A percentile compares a stretch with the other conserved stretches of the same genome.
Evolutionary conservation across 73 alveolate species (phyloP).

Genomic region (Strombidium stylifer): DNA sequence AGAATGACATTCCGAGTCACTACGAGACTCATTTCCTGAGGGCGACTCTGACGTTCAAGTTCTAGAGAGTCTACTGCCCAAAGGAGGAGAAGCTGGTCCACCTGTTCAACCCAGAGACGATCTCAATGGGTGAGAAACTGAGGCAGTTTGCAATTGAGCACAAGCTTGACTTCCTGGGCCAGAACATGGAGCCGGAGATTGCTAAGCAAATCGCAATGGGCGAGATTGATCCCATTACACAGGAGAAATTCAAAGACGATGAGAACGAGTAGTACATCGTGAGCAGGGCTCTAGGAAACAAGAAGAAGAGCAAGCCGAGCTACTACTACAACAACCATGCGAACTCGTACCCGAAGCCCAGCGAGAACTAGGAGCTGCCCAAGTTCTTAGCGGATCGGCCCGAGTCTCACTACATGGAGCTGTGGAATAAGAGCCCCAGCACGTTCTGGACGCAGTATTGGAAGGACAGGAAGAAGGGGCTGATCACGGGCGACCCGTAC

Average conservation of each 20-base stretch:
- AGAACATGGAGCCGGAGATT: slow-evolving; percentile 45
- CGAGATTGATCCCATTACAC: slow-evolving; percentile 74
- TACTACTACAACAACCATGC: not conserved
- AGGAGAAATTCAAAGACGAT: slow-evolving; percentile 27
- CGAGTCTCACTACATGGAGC: not conserved
- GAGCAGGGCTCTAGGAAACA: not conserved
- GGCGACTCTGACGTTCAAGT: slow-evolving; percentile 92
- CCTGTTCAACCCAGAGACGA: slow-evolving; percentile 58
- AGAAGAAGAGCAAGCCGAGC: not conserved
- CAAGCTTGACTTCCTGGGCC: slow-evolving; percentile 70
- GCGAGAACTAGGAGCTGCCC: not conserved
- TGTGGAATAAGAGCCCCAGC: not conserved
- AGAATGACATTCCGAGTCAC: slow-evolving; percentile 69
- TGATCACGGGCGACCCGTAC: not conserved
- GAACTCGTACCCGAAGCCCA: not conserved
- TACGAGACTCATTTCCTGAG: slow-evolving; percentile 79
- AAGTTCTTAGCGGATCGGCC: not conserved
- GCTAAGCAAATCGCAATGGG: slow-evolving; percentile 58
- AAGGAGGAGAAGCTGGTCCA: slow-evolving; percentile 64
- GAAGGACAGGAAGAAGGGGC: slow-evolving; percentile 16
- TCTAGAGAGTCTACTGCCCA: slow-evolving; percentile 94
- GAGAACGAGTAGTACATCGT: not conserved
- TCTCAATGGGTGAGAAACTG: slow-evolving; percentile 47
- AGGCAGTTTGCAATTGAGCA: slow-evolving; percentile 46
- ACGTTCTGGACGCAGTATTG: slow-evolving; percentile 8